Conservation (phyloP, 352 stramenopile genomes). For the Phytophthora capsici region DNA sequence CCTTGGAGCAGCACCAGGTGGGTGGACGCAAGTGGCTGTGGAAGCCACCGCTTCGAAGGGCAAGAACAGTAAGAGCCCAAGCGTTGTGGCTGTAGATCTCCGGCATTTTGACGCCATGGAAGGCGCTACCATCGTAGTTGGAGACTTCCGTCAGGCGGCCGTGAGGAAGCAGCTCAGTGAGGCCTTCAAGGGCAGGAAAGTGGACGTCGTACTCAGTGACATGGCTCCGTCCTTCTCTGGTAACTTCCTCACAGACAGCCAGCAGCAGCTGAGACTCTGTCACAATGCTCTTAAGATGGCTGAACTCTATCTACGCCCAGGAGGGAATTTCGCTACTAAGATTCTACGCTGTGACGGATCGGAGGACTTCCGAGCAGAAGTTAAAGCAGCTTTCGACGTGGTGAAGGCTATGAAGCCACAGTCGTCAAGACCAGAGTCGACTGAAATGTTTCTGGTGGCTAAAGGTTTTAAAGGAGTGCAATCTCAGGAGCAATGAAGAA, state of each 20-base stretch:
- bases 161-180: constrained; percentile 65
- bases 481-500: background rate
- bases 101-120: constrained; percentile 74
- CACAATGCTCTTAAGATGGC: constrained; percentile 89
- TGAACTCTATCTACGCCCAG: constrained; percentile 78
- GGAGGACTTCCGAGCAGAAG: constrained; percentile 75
- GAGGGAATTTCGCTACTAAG: constrained; percentile 84
- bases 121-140: constrained; percentile 72
- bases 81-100: constrained; percentile 82
- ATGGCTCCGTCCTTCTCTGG: constrained; percentile 89
- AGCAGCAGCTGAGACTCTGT: constrained; percentile 84
- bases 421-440: constrained; percentile 81
- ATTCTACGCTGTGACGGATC: constrained; percentile 80
- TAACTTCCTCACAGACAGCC: constrained; percentile 76
- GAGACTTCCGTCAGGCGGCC: constrained; percentile 75
- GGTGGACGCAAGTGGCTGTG: constrained; percentile 86
- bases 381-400: constrained; percentile 72
- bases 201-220: constrained; percentile 87
- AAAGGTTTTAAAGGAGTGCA: constrained; percentile 62
- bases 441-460: constrained; percentile 86
- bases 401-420: constrained; percentile 83
- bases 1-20: constrained; percentile 82
- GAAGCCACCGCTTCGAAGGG: constrained; percentile 45
- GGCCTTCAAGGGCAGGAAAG: constrained; percentile 52
- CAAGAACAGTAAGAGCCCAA: constrained; percentile 9